These are phyloP conservation scores for Ogataea pini DNA, from an alignment of 805 yeast genomes.

Conservation along the genomic window DNA sequence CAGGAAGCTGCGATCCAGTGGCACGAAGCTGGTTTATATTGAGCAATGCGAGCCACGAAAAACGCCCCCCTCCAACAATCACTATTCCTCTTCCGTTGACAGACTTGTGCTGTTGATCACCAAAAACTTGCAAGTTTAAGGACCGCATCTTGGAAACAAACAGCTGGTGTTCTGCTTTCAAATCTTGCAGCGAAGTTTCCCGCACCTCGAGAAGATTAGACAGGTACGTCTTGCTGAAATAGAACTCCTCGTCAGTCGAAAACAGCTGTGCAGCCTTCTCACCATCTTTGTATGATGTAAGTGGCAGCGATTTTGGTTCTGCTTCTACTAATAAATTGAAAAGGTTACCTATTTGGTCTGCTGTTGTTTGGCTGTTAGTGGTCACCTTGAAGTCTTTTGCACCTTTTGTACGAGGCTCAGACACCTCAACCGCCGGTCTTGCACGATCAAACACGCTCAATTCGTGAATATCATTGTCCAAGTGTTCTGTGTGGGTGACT, in stretches of 20 bases:
- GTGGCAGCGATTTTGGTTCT: slow-evolving; percentile 41
- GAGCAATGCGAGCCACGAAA: slow-evolving; percentile 50
- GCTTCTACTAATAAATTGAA: slow-evolving; percentile 28
- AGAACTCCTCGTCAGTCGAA: slow-evolving; percentile 40
- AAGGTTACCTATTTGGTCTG: slow-evolving; percentile 17
- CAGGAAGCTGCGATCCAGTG: slow-evolving; percentile 47
- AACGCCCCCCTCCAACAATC: slow-evolving; percentile 54
- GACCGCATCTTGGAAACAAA: slow-evolving; percentile 23
- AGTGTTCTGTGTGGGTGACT: neutral
- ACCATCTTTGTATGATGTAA: slow-evolving; percentile 43
- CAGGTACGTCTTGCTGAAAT: slow-evolving; percentile 48
- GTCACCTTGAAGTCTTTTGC: neutral
- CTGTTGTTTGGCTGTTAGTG: neutral
- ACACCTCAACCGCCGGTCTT: neutral
- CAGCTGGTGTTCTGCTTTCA: slow-evolving; percentile 19
- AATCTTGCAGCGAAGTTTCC: slow-evolving; percentile 26
- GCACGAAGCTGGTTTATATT: slow-evolving; percentile 48
- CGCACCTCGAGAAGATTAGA: slow-evolving; percentile 44
- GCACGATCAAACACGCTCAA: slow-evolving; percentile 7
- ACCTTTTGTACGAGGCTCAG: neutral
- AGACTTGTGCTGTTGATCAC: slow-evolving; percentile 18
- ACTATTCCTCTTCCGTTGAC: slow-evolving; percentile 41
- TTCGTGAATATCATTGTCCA: neutral
- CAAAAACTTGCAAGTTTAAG: slow-evolving; percentile 41
- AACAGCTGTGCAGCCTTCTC: slow-evolving; percentile 46